Conservation (phyloP, 2,329 filamentous ascomycete genomes). For the Neofusicoccum laricinum region DNA sequence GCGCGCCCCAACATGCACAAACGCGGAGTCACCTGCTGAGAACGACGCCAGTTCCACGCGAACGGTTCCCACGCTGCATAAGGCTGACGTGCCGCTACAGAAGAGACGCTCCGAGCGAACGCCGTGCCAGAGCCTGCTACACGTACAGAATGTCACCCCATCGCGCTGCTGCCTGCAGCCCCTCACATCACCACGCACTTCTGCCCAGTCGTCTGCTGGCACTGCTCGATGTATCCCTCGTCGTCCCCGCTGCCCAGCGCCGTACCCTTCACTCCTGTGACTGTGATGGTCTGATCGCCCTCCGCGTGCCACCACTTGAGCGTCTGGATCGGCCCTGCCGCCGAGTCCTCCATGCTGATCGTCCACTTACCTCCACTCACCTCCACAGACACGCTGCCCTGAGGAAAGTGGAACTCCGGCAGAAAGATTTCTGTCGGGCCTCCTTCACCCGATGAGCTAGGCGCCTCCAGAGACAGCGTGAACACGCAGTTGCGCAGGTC, state of each 20-base stretch:
- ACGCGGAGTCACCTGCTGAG: conserved; percentile 16
- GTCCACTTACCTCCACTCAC: conserved; percentile 88
- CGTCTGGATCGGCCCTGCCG: conserved; percentile 68
- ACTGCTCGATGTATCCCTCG: conserved; percentile 71
- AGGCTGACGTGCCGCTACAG: not conserved
- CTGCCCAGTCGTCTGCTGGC: conserved; percentile 35
- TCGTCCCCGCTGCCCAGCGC: conserved; percentile 62
- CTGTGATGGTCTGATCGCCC: conserved; percentile 75
- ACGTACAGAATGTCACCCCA: not conserved
- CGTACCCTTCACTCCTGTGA: conserved; percentile 68
- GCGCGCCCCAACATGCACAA: not conserved
- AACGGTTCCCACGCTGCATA: not conserved
- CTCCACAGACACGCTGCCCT: conserved; percentile 63
- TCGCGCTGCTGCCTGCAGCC: not conserved
- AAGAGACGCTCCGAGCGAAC: not conserved
- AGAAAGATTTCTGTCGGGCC: conserved; percentile 79
- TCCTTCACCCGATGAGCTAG: conserved; percentile 58
- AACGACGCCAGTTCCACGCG: not conserved
- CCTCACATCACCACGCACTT: conserved; percentile 44
- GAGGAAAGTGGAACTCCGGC: conserved; percentile 89
- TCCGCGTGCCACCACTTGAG: conserved; percentile 91
- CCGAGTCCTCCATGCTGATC: conserved; percentile 69
- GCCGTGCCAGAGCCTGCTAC: not conserved
- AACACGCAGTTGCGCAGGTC: conserved; percentile 79
- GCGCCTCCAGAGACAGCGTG: conserved; percentile 65